These are phyloP conservation scores for Ulmus americana DNA, from an alignment of 331 rosid genomes.

Conservation along the genomic window DNA sequence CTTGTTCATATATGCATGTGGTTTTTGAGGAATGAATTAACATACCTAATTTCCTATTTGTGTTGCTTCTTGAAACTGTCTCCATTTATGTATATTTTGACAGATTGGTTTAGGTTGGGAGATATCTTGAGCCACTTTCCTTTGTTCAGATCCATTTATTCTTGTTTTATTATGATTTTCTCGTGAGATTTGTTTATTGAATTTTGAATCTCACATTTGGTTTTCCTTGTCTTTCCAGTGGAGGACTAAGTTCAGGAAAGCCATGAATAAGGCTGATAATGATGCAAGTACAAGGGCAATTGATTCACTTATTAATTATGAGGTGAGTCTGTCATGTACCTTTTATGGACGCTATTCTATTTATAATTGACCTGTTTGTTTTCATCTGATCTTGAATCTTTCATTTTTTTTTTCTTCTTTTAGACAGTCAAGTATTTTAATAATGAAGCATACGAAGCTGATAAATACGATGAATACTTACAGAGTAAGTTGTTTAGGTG, in stretches of 20 bases:
- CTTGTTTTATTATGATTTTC: neutral
- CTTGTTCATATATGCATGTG: neutral
- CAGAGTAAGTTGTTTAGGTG: constrained; percentile 58
- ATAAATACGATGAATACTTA: constrained; percentile 63
- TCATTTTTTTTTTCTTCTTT: neutral
- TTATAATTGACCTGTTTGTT: neutral
- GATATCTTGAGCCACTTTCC: neutral
- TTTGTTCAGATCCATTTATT: neutral
- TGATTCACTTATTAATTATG: constrained; percentile 93
- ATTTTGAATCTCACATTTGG: neutral
- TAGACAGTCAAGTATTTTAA: constrained; percentile 97
- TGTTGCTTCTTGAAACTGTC: constrained; percentile 12
- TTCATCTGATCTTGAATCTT: constrained; percentile 6
- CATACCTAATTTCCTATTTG: constrained; percentile 20
- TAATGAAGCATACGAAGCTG: constrained; percentile 76
- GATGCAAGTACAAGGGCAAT: constrained; percentile 80
- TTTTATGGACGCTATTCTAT: constrained; percentile 10
- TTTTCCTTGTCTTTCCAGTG: constrained; percentile 55
- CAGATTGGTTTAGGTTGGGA: neutral
- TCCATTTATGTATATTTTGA: neutral
- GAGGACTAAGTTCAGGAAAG: constrained; percentile 96
- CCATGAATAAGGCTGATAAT: constrained; percentile 95
- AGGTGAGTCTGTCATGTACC: constrained; percentile 42
- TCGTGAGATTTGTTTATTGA: neutral
- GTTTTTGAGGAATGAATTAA: constrained; percentile 13